phyloP scores from a whole-genome alignment of 2,329 filamentous ascomycete species.

The Byssochlamys sp. region DNA sequence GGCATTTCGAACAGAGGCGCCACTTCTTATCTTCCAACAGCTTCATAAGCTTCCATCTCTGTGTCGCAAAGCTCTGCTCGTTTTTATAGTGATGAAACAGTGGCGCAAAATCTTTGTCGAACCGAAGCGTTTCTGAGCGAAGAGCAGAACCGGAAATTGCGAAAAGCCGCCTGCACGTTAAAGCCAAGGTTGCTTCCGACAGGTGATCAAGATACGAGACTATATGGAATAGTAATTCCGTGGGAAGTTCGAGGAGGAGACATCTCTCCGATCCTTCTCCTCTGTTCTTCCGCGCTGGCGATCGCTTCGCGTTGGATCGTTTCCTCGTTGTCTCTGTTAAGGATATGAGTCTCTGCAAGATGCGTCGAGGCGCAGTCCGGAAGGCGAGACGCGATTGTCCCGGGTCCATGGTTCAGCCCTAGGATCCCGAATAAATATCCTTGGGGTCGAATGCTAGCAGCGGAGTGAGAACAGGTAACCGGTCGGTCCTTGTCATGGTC shows the following conservation, averaged over 20 bases:
- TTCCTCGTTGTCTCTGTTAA: slow-evolving; percentile 3
- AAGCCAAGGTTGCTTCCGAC: slow-evolving; percentile 27
- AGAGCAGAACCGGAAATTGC: slow-evolving; percentile 23
- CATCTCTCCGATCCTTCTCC: slow-evolving; percentile 14
- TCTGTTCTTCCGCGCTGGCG: slow-evolving; percentile 1
- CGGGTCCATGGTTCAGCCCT: not conserved
- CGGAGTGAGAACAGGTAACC: not conserved
- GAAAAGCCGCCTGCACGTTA: slow-evolving; percentile 30
- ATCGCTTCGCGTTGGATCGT: slow-evolving; percentile 16
- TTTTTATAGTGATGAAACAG: slow-evolving; percentile 32
- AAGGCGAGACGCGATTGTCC: not conserved
- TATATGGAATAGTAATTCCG: slow-evolving; percentile 29
- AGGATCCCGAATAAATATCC: not conserved
- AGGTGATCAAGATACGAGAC: slow-evolving; percentile 25
- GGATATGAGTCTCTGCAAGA: not conserved
- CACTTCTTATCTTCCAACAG: slow-evolving; percentile 27
- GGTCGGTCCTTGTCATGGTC: not conserved
- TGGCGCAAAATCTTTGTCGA: slow-evolving; percentile 29
- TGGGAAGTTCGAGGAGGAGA: slow-evolving; percentile 28
- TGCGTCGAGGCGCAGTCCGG: not conserved
- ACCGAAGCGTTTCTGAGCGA: slow-evolving; percentile 24
- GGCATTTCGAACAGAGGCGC: slow-evolving; percentile 27
- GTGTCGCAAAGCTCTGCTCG: slow-evolving; percentile 25
- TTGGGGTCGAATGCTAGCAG: not conserved
- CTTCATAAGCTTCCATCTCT: slow-evolving; percentile 28